Base-by-base conservation (phyloP, 768 basidiomycete genomes). In the Lentinula raphanica region DNA sequence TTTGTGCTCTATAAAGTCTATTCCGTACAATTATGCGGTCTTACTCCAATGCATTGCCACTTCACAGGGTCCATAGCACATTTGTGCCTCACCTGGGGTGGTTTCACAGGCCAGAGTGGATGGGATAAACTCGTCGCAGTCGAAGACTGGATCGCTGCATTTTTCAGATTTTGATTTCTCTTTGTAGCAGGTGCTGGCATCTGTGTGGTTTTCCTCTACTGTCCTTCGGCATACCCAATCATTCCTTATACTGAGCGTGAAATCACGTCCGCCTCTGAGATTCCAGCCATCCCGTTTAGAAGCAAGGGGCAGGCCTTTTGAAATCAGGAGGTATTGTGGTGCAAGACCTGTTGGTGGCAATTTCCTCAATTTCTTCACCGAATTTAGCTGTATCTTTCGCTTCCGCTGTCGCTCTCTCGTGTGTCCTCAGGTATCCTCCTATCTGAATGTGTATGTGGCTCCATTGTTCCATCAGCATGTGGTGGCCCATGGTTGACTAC, bases 101-200 rank as follows among this genome's bases (percentile, higher is more conserved):
- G 56, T 2, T 57, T 57, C 25, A 57, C 56, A 1, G 56, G 56
- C 13, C 45, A 57, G 46, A 46, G 36, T 7, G 56, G 56, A 9
- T 57, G 56, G 56, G 36, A 48, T 38, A 57, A 57, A 44, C 44
- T 57, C 5, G 25, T 57, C 13, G 32, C 32, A 17, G 45, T 57
- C 31, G 45, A 57, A 19, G 56, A 57, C 5, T 57, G 56, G 56
- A 13, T 57, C 11, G 45, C 44, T 15, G 19, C 44, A 17, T 35
- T 39, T 23, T 57, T 42, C 5, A 12, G 23, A 28, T 46, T 9
- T 11, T 28, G 9, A 49, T 32, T 49, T 50, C n/a, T n/a, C n/a
- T n/a, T n/a, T n/a, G 1, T 44, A 7, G 49, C 29, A 32, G 29
- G 31, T 21, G 29, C 49, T 36, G 49, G 49, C 49, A 29, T 9